Evolutionary conservation across 345 rosid genomes (phyloP), one percentile per base, ranked within the genome.

Genomic region (Firmiana major): DNA sequence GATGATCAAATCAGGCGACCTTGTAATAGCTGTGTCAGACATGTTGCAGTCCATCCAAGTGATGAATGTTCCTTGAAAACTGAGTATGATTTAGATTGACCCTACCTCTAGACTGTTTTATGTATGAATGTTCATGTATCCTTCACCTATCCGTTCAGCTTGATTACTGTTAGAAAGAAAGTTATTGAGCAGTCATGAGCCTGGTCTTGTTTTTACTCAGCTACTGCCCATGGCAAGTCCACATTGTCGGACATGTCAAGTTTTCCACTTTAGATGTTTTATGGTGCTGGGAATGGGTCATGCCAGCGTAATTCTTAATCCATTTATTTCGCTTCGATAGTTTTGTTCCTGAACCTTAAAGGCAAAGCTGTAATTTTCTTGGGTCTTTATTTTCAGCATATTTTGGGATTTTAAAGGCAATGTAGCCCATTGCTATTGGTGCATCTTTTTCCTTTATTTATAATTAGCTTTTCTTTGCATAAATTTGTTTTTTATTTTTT

Each of bases 1-100:
- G 51, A 96, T 96, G 99, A 87, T 93, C 75, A 92, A 92, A 84
- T 92, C 99, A 13, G 99, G 99, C 69, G 97, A 93, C 81, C 98
- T 93, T 34, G 97, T 96, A 34, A 85, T 96, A 54, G 98, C 99
- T 15, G 97, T 93, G 36, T 96, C 99, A 0, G 98, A 96, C 89
- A 86, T 93, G 92, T 82, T 93, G 83, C 99, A 93, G 75, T 96
- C 97, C 6, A 96, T 93, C 81, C 97, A 96, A 83, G 99, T 93
- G 8, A 92, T 93, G 94, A 92, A 89, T 67, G 97, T 96, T 45
- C 99, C 97, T 1, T 91, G 80, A 86, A 65, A 38, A 72, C 54
- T 63, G 34, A 46, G 58, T 51, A 66, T 46, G 43, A 51, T 60
- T 28, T 36, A 15, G 67, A 46, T 16, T 31, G 55, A 48, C 71